Base-by-base conservation (phyloP, 331 rosid genomes). In the Arachis monticola region DNA sequence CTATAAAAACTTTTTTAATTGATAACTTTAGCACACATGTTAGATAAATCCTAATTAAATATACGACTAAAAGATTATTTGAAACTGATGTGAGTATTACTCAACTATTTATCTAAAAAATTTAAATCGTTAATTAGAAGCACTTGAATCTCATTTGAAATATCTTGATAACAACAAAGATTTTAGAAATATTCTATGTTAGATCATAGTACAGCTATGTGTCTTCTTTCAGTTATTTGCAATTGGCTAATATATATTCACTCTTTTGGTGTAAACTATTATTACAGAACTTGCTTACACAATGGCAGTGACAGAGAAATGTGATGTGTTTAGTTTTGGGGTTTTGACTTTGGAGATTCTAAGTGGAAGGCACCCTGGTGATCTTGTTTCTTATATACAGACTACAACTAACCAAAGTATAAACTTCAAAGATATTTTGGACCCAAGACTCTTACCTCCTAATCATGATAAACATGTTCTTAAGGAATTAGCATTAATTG, bases 301-400 rank as follows among this genome's bases (percentile, higher is more conserved):
- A 48, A 56, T 72, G 79, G 74, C 74, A 65, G 83, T 79, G 79
- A 73, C 75, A 2, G 79, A 79, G 51, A 79, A 79, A 73, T 73
- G 79, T 58, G 83, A 79, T 73, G 83, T 80, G 64, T 80, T 80
- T 45, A 80, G 79, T 13, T 80, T 74, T 80, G 83, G 83, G 5
- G 76, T 80, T 6, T 73, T 74, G 58, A 79, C 76, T 60, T 74
- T 80, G 32, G 83, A 80, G 67, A 17, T 80, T 60, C 53, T 80
- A 1, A 80, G 60, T 0, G 83, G 79, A 60, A 80, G 64, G 3
- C 83, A 79, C 42, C 83, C 83, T 1, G 79, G 83, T 65, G 83
- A 79, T 40, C 70, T 79, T 51, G 80, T 83, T 65, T 83, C 86
- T 9, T 53, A 65, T 44, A 44, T 83, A 35, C 86, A 83, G 65